Evolutionary conservation across 2,329 filamentous ascomycete genomes (phyloP).

Genomic region (Metarhizium guizhouense): DNA sequence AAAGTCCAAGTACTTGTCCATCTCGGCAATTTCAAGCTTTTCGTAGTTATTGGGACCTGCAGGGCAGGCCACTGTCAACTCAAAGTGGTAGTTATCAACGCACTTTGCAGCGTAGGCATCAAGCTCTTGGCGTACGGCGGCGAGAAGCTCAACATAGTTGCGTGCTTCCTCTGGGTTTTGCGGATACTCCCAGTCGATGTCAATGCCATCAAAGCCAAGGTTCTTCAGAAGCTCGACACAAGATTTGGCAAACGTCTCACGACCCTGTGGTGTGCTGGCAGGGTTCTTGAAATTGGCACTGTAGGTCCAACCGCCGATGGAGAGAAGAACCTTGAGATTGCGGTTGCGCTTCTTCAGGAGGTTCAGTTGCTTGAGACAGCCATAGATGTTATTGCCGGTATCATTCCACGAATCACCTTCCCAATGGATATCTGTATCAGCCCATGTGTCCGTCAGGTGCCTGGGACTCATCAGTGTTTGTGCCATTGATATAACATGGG

Average conservation of each 20-base stretch:
- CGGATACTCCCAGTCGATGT: constrained; percentile 64
- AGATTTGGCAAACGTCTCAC: constrained; percentile 61
- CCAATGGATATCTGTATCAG: constrained; percentile 66
- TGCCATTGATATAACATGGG: neutral
- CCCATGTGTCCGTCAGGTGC: constrained; percentile 52
- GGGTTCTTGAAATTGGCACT: constrained; percentile 72
- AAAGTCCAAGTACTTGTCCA: constrained; percentile 61
- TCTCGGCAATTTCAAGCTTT: constrained; percentile 51
- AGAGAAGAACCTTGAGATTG: constrained; percentile 76
- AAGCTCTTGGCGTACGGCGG: constrained; percentile 45
- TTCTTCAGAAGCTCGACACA: constrained; percentile 71
- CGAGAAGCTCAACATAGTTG: constrained; percentile 50
- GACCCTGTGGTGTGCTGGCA: constrained; percentile 60
- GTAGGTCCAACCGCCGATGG: constrained; percentile 91
- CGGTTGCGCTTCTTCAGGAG: constrained; percentile 74
- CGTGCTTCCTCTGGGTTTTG: constrained; percentile 43
- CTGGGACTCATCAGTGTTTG: constrained; percentile 13
- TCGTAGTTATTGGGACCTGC: constrained; percentile 54
- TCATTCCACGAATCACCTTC: constrained; percentile 64
- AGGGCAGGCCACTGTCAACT: constrained; percentile 56
- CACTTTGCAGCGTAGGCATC: constrained; percentile 44
- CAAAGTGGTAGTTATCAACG: constrained; percentile 42
- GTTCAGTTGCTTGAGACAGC: constrained; percentile 81
- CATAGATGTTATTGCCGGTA: constrained; percentile 71
- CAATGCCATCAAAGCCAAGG: constrained; percentile 66